These are phyloP conservation scores for Breynia disticha DNA, from an alignment of 441 rosid species.

Conservation along the genomic window DNA sequence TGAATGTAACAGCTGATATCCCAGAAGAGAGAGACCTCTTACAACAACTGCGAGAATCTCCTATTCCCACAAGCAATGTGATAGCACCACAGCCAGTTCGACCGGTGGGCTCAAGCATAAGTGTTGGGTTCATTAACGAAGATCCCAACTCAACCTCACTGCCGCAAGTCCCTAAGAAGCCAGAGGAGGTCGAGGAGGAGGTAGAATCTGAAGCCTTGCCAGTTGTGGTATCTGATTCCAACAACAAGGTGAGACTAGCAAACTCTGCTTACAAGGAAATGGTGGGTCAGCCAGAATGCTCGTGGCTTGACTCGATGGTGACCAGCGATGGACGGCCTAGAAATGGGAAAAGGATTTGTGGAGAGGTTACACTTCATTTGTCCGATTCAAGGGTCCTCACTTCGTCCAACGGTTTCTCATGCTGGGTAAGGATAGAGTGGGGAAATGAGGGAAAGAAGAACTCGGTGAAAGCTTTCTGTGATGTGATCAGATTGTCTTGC, in stretches of 20 bases:
- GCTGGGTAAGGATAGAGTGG: slow-evolving; percentile 93
- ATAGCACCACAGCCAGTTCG: slow-evolving; percentile 66
- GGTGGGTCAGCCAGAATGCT: slow-evolving; percentile 95
- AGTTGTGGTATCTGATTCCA: slow-evolving; percentile 60
- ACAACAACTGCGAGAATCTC: slow-evolving; percentile 49
- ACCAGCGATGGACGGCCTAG: slow-evolving; percentile 14
- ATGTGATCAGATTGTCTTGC: slow-evolving; percentile 50
- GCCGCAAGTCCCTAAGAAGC: slow-evolving; percentile 26
- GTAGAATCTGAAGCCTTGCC: slow-evolving; percentile 65
- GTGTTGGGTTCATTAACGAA: slow-evolving; percentile 46
- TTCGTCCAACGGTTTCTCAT: slow-evolving; percentile 47
- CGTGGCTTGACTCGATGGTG: slow-evolving; percentile 70
- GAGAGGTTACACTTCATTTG: slow-evolving; percentile 57
- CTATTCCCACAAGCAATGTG: slow-evolving; percentile 16
- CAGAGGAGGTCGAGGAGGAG: slow-evolving; percentile 70
- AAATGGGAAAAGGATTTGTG: slow-evolving; percentile 57
- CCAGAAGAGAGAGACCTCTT: slow-evolving; percentile 61
- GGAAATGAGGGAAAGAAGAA: slow-evolving; percentile 40
- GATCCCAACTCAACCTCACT: slow-evolving; percentile 11
- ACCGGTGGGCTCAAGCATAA: slow-evolving; percentile 66
- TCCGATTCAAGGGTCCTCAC: slow-evolving; percentile 29
- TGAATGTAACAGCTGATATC: slow-evolving; percentile 37
- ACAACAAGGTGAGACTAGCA: slow-evolving; percentile 61
- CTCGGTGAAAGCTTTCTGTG: slow-evolving; percentile 48
- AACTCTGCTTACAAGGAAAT: slow-evolving; percentile 87